Base-by-base conservation (phyloP, 257 asterid genomes). In the Solanum rostratum region DNA sequence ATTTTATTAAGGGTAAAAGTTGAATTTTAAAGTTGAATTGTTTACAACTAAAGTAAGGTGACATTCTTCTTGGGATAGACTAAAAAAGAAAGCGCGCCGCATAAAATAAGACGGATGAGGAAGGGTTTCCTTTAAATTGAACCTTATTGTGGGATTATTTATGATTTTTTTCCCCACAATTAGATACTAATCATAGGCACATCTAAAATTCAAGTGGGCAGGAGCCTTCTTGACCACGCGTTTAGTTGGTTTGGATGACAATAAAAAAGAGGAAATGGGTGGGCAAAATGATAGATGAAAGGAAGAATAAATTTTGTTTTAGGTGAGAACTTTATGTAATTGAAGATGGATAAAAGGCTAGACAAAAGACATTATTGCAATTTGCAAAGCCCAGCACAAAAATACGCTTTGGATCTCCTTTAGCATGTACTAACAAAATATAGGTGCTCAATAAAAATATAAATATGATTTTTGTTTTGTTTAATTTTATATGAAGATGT, bases 371-470 rank as follows among this genome's bases (percentile, higher is more conserved):
- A 85, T 59, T 68, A 54, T 54, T 70, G 74, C 81, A 85, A 82
- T 18, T 54, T 70, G 74, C 81, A 85, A 82, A 74, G 66, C n/a
- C 22, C 85, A 18, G 18, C 78, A 69, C 73, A 45, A 37, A 85
- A 88, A 84, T 29, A 85, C 39, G 85, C 85, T 80, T 85, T 84
- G 83, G 73, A 52, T 80, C 33, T 81, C 82, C 62, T 59, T 88
- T 85, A 18, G 39, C 10, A 52, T n/a, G 46, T 52, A 70, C 19
- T 39, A 11, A 5, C 65, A 79, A 70, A 41, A 20, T 39, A 41
- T 10, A 20, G 18, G 55, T 73, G 24, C 33, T 65, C 45, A 63
- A 24, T 27, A 11, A 24, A 12, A 63, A 27, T 2, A 5, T 24
- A 24, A 62, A 57, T 20, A 57, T 3, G 13, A 1, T 8, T 19